Evolutionary conservation across 768 basidiomycete genomes (phyloP).

Genomic region (Agaricus bisporus): DNA sequence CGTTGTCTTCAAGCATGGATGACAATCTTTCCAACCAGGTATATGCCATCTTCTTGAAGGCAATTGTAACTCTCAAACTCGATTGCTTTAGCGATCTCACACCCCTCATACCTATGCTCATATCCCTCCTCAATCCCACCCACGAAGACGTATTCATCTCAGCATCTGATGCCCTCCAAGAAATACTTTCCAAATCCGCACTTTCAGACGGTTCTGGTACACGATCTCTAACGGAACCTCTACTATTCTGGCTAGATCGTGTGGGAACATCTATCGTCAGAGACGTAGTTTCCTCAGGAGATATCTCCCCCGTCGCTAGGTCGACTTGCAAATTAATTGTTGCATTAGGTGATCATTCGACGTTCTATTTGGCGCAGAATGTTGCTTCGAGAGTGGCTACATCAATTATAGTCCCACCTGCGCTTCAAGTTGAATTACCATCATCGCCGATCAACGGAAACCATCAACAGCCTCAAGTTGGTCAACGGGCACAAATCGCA

Average conservation of each 20-base stretch:
- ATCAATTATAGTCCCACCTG: conserved; percentile 1
- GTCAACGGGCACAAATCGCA: conserved; percentile 24
- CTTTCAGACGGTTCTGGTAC: conserved; percentile 66
- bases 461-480: conserved; percentile 25
- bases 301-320: conserved; percentile 51
- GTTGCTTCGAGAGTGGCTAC: conserved; percentile 37
- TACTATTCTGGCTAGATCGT: conserved; percentile 71
- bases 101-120: conserved; percentile 57
- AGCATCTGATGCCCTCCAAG: conserved; percentile 68
- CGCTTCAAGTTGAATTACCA: not conserved
- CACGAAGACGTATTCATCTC: conserved; percentile 50
- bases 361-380: conserved; percentile 65
- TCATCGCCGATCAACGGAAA: conserved; percentile 17
- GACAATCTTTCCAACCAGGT: conserved; percentile 62
- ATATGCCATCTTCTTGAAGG: conserved; percentile 13
- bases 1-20: conserved; percentile 86
- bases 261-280: conserved; percentile 45
- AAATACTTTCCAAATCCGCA: conserved; percentile 70
- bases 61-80: too few species aligned
- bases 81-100: conserved; percentile 52
- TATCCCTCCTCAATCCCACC: conserved; percentile 53
- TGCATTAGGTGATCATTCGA: conserved; percentile 83
- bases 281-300: conserved; percentile 28
- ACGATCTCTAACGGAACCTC: conserved; percentile 74
- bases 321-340: conserved; percentile 77